Conservation (phyloP, 805 yeast species). For the Kodamaea sagamina region DNA sequence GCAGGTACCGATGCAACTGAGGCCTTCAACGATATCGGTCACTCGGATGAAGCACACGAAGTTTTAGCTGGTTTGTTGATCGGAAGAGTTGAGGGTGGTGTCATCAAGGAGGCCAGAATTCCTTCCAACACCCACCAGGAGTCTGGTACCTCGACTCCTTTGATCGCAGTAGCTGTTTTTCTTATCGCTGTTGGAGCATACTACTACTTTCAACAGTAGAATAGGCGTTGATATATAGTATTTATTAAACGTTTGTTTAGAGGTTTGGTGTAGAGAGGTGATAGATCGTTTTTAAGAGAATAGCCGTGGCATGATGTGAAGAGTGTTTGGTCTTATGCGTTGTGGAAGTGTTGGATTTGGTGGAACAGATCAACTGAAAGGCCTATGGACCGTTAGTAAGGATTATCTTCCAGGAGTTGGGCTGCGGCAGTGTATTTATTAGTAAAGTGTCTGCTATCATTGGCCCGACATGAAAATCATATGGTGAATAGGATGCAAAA, state of each 20-base stretch:
- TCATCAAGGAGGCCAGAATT: slow-evolving; percentile 31
- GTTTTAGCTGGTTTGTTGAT: slow-evolving; percentile 65
- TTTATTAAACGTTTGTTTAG: background rate
- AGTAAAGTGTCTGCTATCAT: too few species aligned
- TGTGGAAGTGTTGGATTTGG: too few species aligned
- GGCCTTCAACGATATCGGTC: slow-evolving; percentile 79
- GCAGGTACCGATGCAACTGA: slow-evolving; percentile 50
- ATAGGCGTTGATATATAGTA: slow-evolving; percentile 1
- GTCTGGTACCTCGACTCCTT: slow-evolving; percentile 25
- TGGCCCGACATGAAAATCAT: too few species aligned
- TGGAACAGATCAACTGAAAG: too few species aligned
- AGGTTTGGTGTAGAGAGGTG: background rate
- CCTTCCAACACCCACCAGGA: slow-evolving; percentile 19
- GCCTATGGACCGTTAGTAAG: too few species aligned
- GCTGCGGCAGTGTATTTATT: too few species aligned
- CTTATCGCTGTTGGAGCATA: slow-evolving; percentile 47
- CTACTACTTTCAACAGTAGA: slow-evolving; percentile 31
- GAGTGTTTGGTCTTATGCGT: too few species aligned
- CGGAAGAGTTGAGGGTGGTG: slow-evolving; percentile 76
- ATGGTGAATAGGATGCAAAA: too few species aligned
- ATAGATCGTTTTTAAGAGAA: too few species aligned
- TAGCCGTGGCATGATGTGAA: too few species aligned
- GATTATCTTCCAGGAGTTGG: too few species aligned
- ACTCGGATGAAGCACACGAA: slow-evolving; percentile 93
- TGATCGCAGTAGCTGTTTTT: slow-evolving; percentile 38